phyloP scores from a whole-genome alignment of 2,329 filamentous ascomycete genomes.

The Arthrobotrys sinensis region DNA sequence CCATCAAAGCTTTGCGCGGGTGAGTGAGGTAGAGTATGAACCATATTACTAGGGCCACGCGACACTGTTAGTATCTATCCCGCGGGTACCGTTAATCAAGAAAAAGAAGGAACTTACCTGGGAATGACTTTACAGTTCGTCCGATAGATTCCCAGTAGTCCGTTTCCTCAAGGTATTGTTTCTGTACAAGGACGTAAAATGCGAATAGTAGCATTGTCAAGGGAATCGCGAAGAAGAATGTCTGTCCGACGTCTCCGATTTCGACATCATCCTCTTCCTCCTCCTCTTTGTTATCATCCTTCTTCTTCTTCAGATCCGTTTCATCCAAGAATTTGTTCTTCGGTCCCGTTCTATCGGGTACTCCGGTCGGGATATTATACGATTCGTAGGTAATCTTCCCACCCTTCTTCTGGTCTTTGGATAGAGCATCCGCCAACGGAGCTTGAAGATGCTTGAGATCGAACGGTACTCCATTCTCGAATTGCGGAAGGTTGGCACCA shows the following conservation, averaged over 20 bases:
- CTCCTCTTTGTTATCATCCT: conserved; percentile 61
- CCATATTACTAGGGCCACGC: conserved; percentile 70
- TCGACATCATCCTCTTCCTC: conserved; percentile 67
- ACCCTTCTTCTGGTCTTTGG: conserved; percentile 64
- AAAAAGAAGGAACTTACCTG: conserved; percentile 68
- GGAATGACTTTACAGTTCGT: conserved; percentile 72
- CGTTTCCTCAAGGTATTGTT: conserved; percentile 81
- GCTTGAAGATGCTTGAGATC: conserved; percentile 65
- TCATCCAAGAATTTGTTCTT: conserved; percentile 63
- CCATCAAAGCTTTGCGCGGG: conserved; percentile 68
- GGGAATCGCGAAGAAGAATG: conserved; percentile 72
- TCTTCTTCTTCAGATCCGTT: conserved; percentile 38
- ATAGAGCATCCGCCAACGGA: conserved; percentile 72
- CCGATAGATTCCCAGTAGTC: conserved; percentile 73
- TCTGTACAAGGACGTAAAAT: conserved; percentile 82
- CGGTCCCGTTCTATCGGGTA: conserved; percentile 60
- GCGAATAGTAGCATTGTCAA: conserved; percentile 82
- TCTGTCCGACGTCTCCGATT: conserved; percentile 70
- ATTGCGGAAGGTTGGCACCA: conserved; percentile 71
- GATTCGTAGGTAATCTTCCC: conserved; percentile 64
- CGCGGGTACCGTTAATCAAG: not conserved
- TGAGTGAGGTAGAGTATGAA: conserved; percentile 74
- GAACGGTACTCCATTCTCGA: conserved; percentile 50
- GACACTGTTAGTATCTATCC: conserved; percentile 15
- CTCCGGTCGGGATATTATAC: conserved; percentile 51